Evolutionary conservation across 2,329 filamentous ascomycete species (phyloP), one percentile per base, ranked within the genome.

Genomic region (Fusarium mexicanum): DNA sequence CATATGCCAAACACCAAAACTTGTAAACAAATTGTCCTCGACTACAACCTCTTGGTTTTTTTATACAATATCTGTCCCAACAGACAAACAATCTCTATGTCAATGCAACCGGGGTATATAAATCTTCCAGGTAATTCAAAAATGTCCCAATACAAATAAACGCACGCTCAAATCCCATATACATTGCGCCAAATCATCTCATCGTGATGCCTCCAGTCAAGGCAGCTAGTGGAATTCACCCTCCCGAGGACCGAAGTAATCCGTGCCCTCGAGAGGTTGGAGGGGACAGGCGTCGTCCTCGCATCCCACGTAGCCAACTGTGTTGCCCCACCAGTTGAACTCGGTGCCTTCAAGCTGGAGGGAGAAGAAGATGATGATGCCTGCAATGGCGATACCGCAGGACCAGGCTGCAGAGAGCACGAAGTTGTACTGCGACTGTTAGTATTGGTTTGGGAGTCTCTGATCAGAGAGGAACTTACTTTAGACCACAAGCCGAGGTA

Each of bases 351-450:
- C 81, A 72, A 84, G 86, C 71, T 87, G 84, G 22, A 89, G 78
- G 20, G 84, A 81, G 74, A 89, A 89, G 82, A 89, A 88, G 70
- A 89, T 87, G 73, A 89, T 80, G 69, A 89, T 84, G 59, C 82
- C 87, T 0, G 86, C 80, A 53, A 89, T 84, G 61, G 87, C 87
- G 46, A 89, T 85, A 37, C 84, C 87, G 31, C 84, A 85, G 26
- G 83, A 86, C 78, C 87, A 86, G 20, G 86, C 84, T 22, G 87
- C 86, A 13, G 87, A 87, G 31, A 88, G 81, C 48, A 88, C 86
- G 75, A 87, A 88, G 75, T 87, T 88, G 79, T 89, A 89, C 83
- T 86, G 35, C 1, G 10, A 3, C 12, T 24, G 60, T 69, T 67
- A 77, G 69, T 44, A 40, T 18, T 22, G 37, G 6, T 24, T 26